These are phyloP conservation scores for Clausena lansium DNA, from an alignment of 345 rosid genomes.

Conservation along the genomic window DNA sequence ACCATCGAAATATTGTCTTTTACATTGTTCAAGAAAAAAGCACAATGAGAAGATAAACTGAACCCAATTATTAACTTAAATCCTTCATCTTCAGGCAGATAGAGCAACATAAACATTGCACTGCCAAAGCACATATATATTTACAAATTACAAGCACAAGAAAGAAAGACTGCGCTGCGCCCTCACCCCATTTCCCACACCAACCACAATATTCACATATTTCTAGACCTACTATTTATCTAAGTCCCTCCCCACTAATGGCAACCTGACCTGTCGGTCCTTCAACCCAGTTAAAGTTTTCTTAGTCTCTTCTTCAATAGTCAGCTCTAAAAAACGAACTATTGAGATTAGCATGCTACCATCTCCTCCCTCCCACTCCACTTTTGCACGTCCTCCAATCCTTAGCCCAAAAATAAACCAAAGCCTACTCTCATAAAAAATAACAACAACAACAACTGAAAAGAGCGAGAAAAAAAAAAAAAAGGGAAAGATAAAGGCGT, in stretches of 20 bases:
- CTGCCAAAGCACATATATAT: conserved; percentile 16
- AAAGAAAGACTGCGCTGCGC: conserved; percentile 12
- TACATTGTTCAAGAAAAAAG: too few species aligned
- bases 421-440: conserved; percentile 5
- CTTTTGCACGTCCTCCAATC: conserved; percentile 17
- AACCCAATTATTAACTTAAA: too few species aligned
- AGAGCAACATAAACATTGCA: background rate
- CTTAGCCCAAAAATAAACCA: conserved; percentile 13
- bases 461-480: too few species aligned
- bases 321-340: conserved; percentile 50
- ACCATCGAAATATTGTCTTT: too few species aligned
- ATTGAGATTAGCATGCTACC: conserved; percentile 13
- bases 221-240: conserved; percentile 13
- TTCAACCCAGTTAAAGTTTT: conserved; percentile 14
- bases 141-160: conserved; percentile 12
- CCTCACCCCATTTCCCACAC: background rate
- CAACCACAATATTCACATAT: conserved; percentile 29
- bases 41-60: too few species aligned
- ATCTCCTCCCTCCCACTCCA: background rate
- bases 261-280: conserved; percentile 1
- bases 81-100: too few species aligned
- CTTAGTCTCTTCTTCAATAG: conserved; percentile 13
- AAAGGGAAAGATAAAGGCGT: background rate
- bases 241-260: conserved; percentile 7
- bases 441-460: background rate